A percentile compares a stretch with the other conserved stretches of the same genome.
Evolutionary conservation across 2,329 filamentous ascomycete species (phyloP).

Genomic region (Trichoderma harzianum): DNA sequence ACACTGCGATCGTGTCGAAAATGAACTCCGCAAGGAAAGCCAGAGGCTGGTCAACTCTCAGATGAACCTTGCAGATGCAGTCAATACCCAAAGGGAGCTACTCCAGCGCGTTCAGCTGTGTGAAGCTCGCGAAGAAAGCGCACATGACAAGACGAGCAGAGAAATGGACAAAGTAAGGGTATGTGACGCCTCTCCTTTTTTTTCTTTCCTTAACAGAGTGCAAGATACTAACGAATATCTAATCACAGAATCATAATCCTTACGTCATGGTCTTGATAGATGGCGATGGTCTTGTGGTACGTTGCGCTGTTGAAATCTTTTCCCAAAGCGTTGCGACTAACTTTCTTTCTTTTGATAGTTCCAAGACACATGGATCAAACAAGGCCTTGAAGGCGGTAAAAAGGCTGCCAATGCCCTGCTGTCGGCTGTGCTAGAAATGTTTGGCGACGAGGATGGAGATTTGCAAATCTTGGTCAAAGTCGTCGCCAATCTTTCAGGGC

Average conservation of each 20-base stretch:
- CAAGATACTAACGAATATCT: background rate
- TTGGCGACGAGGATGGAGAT: constrained; percentile 41
- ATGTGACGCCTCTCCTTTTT: constrained; percentile 16
- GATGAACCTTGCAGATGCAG: constrained; percentile 51
- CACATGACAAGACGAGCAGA: constrained; percentile 31
- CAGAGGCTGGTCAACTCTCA: constrained; percentile 39
- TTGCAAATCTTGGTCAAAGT: constrained; percentile 56
- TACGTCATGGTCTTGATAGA: constrained; percentile 62
- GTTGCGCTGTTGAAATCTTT: constrained; percentile 2
- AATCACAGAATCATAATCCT: constrained; percentile 48
- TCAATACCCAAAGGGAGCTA: constrained; percentile 46
- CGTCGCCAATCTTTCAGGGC: constrained; percentile 51
- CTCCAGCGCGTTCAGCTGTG: constrained; percentile 45
- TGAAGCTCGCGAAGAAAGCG: constrained; percentile 32
- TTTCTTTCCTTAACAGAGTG: background rate
- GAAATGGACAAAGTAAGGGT: constrained; percentile 46
- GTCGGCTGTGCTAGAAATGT: constrained; percentile 46
- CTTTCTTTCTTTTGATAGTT: constrained; percentile 43
- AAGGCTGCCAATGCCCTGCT: constrained; percentile 49
- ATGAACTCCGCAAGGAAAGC: constrained; percentile 43
- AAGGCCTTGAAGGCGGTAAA: constrained; percentile 55
- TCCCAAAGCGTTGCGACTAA: background rate
- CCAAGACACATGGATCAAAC: constrained; percentile 50
- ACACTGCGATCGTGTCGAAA: constrained; percentile 42
- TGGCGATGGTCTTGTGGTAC: constrained; percentile 59